Evolutionary conservation across 2,329 filamentous ascomycete species (phyloP), one percentile per base, ranked within the genome.

Genomic region (Curvularia verruculosa): DNA sequence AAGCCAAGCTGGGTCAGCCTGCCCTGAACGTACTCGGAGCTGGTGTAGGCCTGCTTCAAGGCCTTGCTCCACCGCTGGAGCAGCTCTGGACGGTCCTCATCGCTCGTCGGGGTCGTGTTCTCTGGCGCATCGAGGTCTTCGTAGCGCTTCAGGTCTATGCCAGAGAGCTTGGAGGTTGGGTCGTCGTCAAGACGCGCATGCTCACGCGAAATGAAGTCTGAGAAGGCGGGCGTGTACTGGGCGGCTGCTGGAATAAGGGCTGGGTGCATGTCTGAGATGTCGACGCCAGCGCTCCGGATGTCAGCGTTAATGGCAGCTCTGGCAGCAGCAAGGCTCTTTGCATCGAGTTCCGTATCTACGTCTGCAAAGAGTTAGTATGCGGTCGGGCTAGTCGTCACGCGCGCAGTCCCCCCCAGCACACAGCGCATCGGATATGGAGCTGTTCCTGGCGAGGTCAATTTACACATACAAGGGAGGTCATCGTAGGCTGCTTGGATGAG

Each of bases 111-210:
- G 39, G 70, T 53, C 3, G 79, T 75, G 52, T 76, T 71, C 39
- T 78, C 79, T 13, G 85, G 81, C 31, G 85, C 78, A 19, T 90
- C 85, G 34, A 91, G 86, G 2, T 88, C 85, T 78, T 96, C 91
- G 84, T 98, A 98, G 66, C 93, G 91, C 41, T 84, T 80, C 18
- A 92, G 81, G 75, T 96, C 90, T 67, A 96, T 87, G 52, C 85
- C 84, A 0, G 77, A 74, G 1, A 87, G 84, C n/a, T 82, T 73
- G 29, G 75, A 78, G 1, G 70, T 62, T 5, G 72, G 54, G 53
- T 83, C 81, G n/a, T 82, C 72, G 43, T 85, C 80, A 58, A 93
- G 82, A 63, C 91, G 89, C 19, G 80, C 78, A 60, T 94, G 83
- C 70, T 96, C 92, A 65, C 84, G 74, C 64, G 83, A 71, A 37